Percentiles rank a stretch among this genome's conserved stretches.
phyloP scores from a whole-genome alignment of 2,329 filamentous ascomycete genomes.

The Albifimbria verrucaria region DNA sequence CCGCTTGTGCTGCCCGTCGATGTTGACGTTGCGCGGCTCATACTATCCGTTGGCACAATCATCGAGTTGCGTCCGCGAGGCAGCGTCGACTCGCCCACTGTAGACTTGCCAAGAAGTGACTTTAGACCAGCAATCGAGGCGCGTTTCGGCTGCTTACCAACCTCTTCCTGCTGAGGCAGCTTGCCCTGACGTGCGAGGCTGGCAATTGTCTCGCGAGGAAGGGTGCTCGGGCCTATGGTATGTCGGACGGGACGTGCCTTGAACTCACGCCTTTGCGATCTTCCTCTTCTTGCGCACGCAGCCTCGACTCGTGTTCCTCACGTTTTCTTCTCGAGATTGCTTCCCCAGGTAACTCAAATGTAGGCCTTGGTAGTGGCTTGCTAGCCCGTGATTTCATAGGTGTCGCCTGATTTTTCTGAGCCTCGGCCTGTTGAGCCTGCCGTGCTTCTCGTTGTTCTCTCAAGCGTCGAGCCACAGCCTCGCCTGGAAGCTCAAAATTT shows the following conservation, averaged over 20 bases:
- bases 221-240: conserved; percentile 35
- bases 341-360: conserved; percentile 63
- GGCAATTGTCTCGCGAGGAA: conserved; percentile 54
- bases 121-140: conserved; percentile 20
- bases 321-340: conserved; percentile 54
- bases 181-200: conserved; percentile 54
- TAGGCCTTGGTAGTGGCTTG: conserved; percentile 50
- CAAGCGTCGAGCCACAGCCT: conserved; percentile 54
- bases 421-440: conserved; percentile 31
- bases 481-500: conserved; percentile 61
- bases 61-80: conserved; percentile 24
- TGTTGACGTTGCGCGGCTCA: conserved; percentile 40
- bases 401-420: conserved; percentile 30
- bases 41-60: conserved; percentile 16
- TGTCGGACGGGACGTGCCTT: conserved; percentile 56
- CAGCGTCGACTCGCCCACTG: conserved; percentile 12
- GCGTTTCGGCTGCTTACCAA: conserved; percentile 10
- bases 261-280: conserved; percentile 59
- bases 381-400: conserved; percentile 46
- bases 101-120: conserved; percentile 6
- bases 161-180: conserved; percentile 23
- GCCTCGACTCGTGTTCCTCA: conserved; percentile 52
- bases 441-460: conserved; percentile 59
- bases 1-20: conserved; percentile 41
- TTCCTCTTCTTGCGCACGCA: conserved; percentile 57